Evolutionary conservation across 495 filamentous ascomycete genomes (phyloP).

Genomic region (Penicillium paxilli): DNA sequence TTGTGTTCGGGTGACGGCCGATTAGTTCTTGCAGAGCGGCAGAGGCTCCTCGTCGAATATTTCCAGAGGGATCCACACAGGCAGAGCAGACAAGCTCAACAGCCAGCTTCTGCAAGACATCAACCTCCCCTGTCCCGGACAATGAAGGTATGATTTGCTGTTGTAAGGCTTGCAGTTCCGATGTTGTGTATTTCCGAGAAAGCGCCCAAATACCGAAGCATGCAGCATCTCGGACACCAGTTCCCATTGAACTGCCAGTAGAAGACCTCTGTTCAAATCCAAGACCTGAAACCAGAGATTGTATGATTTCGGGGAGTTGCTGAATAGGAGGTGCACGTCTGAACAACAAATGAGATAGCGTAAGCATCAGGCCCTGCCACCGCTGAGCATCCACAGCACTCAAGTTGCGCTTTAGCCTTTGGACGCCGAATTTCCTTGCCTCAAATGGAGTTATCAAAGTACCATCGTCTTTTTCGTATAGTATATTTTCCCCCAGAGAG

Average conservation of each 20-base stretch:
- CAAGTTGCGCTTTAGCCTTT: conserved; percentile 56
- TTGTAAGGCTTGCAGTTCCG: conserved; percentile 67
- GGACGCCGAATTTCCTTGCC: conserved; percentile 29
- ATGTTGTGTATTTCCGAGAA: conserved; percentile 80
- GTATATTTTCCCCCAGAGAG: conserved; percentile 71
- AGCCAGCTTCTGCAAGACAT: conserved; percentile 72
- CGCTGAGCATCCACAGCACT: conserved; percentile 72
- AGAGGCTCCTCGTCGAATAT: conserved; percentile 87
- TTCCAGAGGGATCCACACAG: conserved; percentile 86
- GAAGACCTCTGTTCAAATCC: conserved; percentile 82
- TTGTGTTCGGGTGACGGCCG: conserved; percentile 83
- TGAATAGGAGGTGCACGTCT: conserved; percentile 67
- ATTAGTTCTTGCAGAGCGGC: conserved; percentile 94
- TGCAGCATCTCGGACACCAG: conserved; percentile 93
- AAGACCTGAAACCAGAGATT: conserved; percentile 69
- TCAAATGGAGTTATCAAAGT: conserved; percentile 36
- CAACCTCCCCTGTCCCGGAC: conserved; percentile 26
- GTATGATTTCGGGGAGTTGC: conserved; percentile 68
- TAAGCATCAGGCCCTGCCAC: conserved; percentile 92
- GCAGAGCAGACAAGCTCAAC: conserved; percentile 77
- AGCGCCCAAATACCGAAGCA: conserved; percentile 95
- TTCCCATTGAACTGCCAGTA: conserved; percentile 79
- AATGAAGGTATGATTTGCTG: conserved; percentile 33
- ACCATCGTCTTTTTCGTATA: conserved; percentile 55
- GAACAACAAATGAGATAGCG: conserved; percentile 81